Base-by-base conservation (phyloP, 306 rosid genomes). In the Quercus berberidifolia region DNA sequence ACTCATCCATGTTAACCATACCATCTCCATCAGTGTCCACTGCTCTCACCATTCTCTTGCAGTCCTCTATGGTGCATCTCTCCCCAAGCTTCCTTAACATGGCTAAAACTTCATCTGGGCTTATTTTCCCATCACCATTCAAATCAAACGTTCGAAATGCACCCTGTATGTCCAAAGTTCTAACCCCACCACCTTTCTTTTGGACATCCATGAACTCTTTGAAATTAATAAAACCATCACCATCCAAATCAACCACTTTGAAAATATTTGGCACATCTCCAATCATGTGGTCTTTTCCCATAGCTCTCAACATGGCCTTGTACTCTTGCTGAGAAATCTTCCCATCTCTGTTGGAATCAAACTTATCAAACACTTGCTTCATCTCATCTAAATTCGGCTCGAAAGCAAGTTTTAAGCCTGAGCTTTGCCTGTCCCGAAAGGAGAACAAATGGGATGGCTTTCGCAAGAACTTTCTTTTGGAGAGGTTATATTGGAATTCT, bases 11-110 rank as follows among this genome's bases (percentile, higher is more conserved):
- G 83, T 87, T 84, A 31, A 95, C 97, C 96, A 91, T 79, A 20
- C 92, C 98, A 75, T 95, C 99, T 30, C 96, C 93, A 73, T 95
- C 86, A 1, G 79, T 86, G 76, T 93, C 99, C 46, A 95, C 97
- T 0, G 93, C 91, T 64, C 82, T 87, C 60, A 91, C 98, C 94
- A 93, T 95, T 76, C 84, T 35, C 56, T 31, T 77, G 86, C 99
- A 93, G 17, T 93, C 97, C 2, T 90, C 87, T 13, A 91, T 83
- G 86, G 79, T 92, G 90, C 92, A 88, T 15, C 87, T 80, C 69
- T 95, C 99, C 26, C 93, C 97, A 75, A 91, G 74, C 86, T 87
- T 81, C 84, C 69, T 80, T 38, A 93, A 71, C 88, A 90, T 81
- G 38, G 86, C 91, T 75, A 80, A 64, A 60, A 95, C 83, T 83